Evolutionary conservation across 352 stramenopile species (phyloP).

Genomic region (Pythium guiyangense): DNA sequence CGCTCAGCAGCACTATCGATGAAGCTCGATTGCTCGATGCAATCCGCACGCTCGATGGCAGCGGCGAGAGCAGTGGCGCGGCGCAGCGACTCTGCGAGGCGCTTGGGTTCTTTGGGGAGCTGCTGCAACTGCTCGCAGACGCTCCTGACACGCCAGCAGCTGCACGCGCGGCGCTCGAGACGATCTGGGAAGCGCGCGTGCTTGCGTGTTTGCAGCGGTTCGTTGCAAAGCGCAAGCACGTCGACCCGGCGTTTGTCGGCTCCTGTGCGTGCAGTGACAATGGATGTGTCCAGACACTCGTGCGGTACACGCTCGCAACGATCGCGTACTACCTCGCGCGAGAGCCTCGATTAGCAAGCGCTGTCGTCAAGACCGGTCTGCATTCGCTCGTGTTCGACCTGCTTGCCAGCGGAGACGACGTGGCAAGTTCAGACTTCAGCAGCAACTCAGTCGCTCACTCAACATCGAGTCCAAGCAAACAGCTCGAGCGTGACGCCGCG

Average conservation of each 20-base stretch:
- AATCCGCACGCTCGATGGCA: constrained; percentile 38
- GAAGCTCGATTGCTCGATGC: constrained; percentile 29
- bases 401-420: not conserved
- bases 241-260: not conserved
- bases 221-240: constrained; percentile 11
- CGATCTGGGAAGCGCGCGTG: constrained; percentile 27
- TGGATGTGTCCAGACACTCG: constrained; percentile 22
- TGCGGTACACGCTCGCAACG: constrained; percentile 20
- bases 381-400: constrained; percentile 30
- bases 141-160: not conserved
- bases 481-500: not conserved
- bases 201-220: constrained; percentile 36
- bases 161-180: constrained; percentile 20
- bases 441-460: not conserved
- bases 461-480: not conserved
- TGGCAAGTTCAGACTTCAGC: not conserved
- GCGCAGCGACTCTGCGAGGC: constrained; percentile 9
- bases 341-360: constrained; percentile 20
- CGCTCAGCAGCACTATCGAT: constrained; percentile 4
- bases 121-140: constrained; percentile 20
- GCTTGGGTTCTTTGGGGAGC: constrained; percentile 25
- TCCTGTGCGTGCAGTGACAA: constrained; percentile 12
- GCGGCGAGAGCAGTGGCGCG: not conserved
- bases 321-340: constrained; percentile 42
- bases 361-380: constrained; percentile 36